Evolutionary conservation across 2,329 filamentous ascomycete genomes (phyloP), one percentile per base, ranked within the genome.

Genomic region (Paraconiothyrium sp.): DNA sequence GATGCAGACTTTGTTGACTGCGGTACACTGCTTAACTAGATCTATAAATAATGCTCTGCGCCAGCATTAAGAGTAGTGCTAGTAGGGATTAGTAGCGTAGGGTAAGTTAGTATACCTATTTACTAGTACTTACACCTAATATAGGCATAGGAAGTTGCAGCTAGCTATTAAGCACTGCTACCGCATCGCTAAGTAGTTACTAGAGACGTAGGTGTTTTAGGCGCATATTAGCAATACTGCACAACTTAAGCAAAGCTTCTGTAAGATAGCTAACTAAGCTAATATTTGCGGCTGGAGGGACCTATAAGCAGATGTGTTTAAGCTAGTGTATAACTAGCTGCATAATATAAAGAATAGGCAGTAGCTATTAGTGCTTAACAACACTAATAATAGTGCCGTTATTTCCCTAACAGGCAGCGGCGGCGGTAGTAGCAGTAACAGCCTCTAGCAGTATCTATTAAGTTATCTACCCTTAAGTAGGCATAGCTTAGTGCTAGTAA

Each of bases 1-100:
- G 70, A 76, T 51, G 37, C 37, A 4, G 66, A 71, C 58, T 72
- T 74, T 44, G 61, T 75, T 39, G 64, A 71, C 10, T 66, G 66
- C 13, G 62, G 49, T 46, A 51, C 22, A 2, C 16, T 72, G 20
- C 50, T 72, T 30, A 58, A 67, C 44, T 58, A 64, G 56, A 68
- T 75, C 13, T 14, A 60, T 47, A 10, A 68, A 50, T 56, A 72
- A 76, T 73, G 77, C 69, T 8, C 69, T 81, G 1, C 76, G 39
- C 64, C 67, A 59, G 66, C 49, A 37, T 68, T 66, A 20, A 35
- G 67, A 30, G 58, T 63, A 1, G 72, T 69, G 54, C 68, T 76
- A 24, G 67, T 74, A 8, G 72, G 58, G 35, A 43, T 60, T 3
- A 46, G 58, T 6, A 51, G 58, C 3, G 44, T 56, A 9, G 58